Percentiles rank a stretch among this genome's conserved stretches.
Conservation (phyloP, 148 eudicot genomes). For the Vaccinium vitisidaea region DNA sequence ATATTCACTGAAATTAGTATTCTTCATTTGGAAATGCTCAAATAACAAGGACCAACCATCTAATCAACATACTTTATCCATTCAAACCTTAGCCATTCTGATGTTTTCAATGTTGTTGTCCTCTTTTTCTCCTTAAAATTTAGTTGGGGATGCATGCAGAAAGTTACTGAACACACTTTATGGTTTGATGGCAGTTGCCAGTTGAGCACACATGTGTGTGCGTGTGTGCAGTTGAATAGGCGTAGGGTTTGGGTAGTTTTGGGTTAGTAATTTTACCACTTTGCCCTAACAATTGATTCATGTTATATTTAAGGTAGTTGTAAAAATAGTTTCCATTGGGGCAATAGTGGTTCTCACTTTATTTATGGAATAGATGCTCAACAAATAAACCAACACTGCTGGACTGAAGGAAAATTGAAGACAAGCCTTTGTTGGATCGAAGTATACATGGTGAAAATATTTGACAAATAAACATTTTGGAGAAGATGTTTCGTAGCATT, state of each 20-base stretch:
- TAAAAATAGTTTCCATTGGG: too few relatives aligned
- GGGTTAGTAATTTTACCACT: too few relatives aligned
- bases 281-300: too few relatives aligned
- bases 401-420: not conserved
- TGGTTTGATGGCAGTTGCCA: too few relatives aligned
- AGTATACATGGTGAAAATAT: not conserved
- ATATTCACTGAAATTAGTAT: not conserved
- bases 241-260: too few relatives aligned
- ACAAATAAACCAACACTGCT: slow-evolving; percentile 1
- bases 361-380: not conserved
- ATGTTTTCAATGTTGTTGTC: not conserved
- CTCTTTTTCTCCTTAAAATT: not conserved
- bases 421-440: not conserved
- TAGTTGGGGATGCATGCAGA: not conserved
- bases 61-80: not conserved
- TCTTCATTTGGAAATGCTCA: not conserved
- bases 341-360: too few relatives aligned
- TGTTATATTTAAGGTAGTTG: too few relatives aligned
- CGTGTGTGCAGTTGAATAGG: too few relatives aligned
- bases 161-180: not conserved
- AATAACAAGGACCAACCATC: not conserved
- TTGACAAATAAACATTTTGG: not conserved
- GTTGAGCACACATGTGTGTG: too few relatives aligned
- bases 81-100: not conserved
- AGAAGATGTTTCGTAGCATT: not conserved